Evolutionary conservation across 2,329 filamentous ascomycete species (phyloP).

Genomic region (Colletotrichum trifolii): DNA sequence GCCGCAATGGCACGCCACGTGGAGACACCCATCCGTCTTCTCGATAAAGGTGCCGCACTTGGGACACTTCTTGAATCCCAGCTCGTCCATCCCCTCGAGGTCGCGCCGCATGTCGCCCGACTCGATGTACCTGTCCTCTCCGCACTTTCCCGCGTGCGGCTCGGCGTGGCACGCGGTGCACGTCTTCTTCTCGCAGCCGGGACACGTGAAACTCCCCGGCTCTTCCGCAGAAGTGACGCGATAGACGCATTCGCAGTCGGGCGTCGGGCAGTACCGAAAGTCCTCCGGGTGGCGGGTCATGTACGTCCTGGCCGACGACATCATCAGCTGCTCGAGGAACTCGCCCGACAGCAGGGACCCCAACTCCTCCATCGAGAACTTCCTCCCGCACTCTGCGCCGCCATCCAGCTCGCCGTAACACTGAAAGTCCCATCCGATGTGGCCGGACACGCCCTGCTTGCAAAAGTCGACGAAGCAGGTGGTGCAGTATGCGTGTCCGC

Average conservation of each 20-base stretch:
- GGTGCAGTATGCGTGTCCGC: constrained; percentile 54
- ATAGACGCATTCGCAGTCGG: constrained; percentile 57
- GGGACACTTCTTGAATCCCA: constrained; percentile 55
- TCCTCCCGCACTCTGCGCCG: constrained; percentile 39
- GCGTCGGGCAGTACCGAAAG: constrained; percentile 54
- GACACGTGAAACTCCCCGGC: constrained; percentile 45
- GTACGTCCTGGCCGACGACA: constrained; percentile 49
- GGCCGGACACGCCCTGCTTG: constrained; percentile 15
- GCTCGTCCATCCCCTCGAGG: constrained; percentile 43
- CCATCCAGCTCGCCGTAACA: constrained; percentile 43
- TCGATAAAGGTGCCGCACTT: constrained; percentile 52
- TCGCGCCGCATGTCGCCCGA: constrained; percentile 42
- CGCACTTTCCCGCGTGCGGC: constrained; percentile 48
- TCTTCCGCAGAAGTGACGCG: constrained; percentile 38
- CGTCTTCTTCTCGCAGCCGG: constrained; percentile 46
- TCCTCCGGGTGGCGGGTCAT: constrained; percentile 45
- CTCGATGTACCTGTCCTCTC: constrained; percentile 43
- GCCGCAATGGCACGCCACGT: constrained; percentile 56
- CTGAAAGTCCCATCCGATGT: not conserved
- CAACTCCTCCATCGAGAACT: constrained; percentile 42
- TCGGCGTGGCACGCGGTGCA: constrained; percentile 49
- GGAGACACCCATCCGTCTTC: constrained; percentile 58
- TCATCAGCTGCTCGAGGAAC: constrained; percentile 50
- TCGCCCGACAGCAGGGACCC: constrained; percentile 44
- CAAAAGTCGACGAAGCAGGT: constrained; percentile 53